Evolutionary conservation across 2,329 filamentous ascomycete genomes (phyloP), one percentile per base, ranked within the genome.

Genomic region (Colletotrichum lentis): DNA sequence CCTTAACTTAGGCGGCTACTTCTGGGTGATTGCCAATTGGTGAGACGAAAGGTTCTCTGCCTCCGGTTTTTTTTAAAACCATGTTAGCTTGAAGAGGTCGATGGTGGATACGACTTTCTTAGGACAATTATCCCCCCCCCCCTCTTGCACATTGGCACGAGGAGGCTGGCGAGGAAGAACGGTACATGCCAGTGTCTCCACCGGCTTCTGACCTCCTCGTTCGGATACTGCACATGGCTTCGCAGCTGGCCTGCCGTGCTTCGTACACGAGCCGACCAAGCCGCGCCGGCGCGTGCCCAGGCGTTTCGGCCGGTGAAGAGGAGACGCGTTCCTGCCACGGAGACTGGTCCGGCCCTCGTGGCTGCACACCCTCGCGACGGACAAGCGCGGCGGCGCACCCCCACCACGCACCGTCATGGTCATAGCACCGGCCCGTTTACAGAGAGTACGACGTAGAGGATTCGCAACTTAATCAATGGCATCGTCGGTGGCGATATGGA

Each of bases 261-360:
- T 31, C 27, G 27, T 31, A 31, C 27, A 8, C n/a, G 35, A 50
- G 44, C 57, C 57, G 44, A 24, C 20, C 35, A 27, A 60, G 57
- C 35, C 57, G 37, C 46, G 46, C 35, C 57, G 31, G 22, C 46
- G 10, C 2, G 8, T 43, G 31, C 39, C 58, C 11, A 31, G 35
- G 43, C 44, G 58, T 66, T 66, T 66, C 58, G 44, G 64, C 60
- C 50, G 37, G 20, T 44, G 58, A 35, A 55, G 58, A 50, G 16
- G 43, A 14, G 37, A n/a, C 18, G 46, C 37, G 27, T 18, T 39
- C 24, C 52, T 44, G 24, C 27, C 2, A 39, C 31, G 50, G 50
- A 31, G 58, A 66, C 58, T 66, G 64, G 64, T 57, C 27, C 37
- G 46, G 56, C 41, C 24, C 27, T 27, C 20, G 20, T 12, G 16